These are phyloP conservation scores for Cryptosporidium felis DNA, from an alignment of 169 alveolate species.

Conservation along the genomic window DNA sequence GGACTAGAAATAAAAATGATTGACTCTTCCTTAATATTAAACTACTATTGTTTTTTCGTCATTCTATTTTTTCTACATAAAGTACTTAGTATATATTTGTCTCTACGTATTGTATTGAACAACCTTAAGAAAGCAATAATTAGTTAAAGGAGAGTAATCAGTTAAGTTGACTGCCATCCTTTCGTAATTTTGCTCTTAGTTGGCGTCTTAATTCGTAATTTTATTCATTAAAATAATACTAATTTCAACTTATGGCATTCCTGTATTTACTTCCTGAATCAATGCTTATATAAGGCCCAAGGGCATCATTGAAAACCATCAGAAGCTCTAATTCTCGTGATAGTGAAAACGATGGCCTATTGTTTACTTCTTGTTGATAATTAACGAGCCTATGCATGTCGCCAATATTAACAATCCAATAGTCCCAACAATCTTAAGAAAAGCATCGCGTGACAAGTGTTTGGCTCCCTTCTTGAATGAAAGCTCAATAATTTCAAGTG, in stretches of 20 bases:
- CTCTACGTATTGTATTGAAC: slow-evolving; percentile 3
- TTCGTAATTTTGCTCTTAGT: not conserved
- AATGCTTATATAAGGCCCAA: no score
- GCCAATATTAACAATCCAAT: slow-evolving; percentile 41
- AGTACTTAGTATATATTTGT: not conserved
- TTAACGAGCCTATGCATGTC: slow-evolving; percentile 55
- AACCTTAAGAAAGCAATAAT: not conserved
- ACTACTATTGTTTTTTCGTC: not conserved
- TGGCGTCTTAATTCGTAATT: slow-evolving; percentile 6
- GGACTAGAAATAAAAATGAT: not conserved
- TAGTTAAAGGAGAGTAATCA: not conserved
- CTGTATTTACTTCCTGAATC: not conserved
- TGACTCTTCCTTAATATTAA: not conserved
- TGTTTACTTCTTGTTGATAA: slow-evolving; percentile 33
- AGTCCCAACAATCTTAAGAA: slow-evolving; percentile 60
- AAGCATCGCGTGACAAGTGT: slow-evolving; percentile 63
- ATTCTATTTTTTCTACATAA: not conserved
- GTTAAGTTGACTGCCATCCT: not conserved
- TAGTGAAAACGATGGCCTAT: not conserved
- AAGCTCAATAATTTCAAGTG: slow-evolving; percentile 24
- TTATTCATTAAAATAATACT: not conserved
- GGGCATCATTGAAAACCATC: no score
- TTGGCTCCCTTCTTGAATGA: slow-evolving; percentile 70
- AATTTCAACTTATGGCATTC: slow-evolving; percentile 4
- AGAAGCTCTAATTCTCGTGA: not conserved